These are phyloP conservation scores for Leccinum truebloodii DNA, from an alignment of 768 basidiomycete genomes.

Conservation along the genomic window DNA sequence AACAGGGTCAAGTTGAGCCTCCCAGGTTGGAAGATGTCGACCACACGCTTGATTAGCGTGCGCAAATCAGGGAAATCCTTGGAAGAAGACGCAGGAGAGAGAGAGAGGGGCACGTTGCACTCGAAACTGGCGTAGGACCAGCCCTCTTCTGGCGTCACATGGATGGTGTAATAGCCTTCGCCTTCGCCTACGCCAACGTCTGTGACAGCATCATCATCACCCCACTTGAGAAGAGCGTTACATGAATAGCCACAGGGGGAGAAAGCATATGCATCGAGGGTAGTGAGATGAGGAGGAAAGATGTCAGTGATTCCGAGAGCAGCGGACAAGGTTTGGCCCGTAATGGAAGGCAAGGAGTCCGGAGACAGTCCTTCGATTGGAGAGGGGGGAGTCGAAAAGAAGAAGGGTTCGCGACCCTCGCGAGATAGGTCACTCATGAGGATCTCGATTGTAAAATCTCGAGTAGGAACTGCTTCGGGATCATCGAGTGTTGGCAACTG, in stretches of 20 bases:
- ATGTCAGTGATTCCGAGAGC: slow-evolving; percentile 78
- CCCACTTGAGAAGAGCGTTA: slow-evolving; percentile 83
- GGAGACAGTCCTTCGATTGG: slow-evolving; percentile 56
- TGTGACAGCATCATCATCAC: slow-evolving; percentile 21
- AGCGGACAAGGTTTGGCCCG: slow-evolving; percentile 52
- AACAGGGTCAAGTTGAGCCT: slow-evolving; percentile 87
- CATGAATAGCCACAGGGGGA: slow-evolving; percentile 95
- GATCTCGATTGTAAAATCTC: slow-evolving; percentile 96
- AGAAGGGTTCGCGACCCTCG: slow-evolving; percentile 77
- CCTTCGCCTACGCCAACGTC: slow-evolving; percentile 49
- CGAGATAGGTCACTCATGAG: slow-evolving; percentile 92
- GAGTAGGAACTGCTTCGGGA: slow-evolving; percentile 27
- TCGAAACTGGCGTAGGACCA: slow-evolving; percentile 99
- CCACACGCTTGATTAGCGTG: slow-evolving; percentile 84
- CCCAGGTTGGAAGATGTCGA: slow-evolving; percentile 89
- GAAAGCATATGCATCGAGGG: slow-evolving; percentile 91
- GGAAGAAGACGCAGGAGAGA: slow-evolving; percentile 30
- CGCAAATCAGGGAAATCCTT: slow-evolving; percentile 69
- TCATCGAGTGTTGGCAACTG: slow-evolving; percentile 4
- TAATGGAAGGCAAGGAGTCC: slow-evolving; percentile 24
- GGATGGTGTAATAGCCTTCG: slow-evolving; percentile 97
- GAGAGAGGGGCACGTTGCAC: slow-evolving; percentile 84
- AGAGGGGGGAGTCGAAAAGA: slow-evolving; percentile 44
- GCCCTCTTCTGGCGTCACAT: slow-evolving; percentile 96
- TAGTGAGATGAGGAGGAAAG: slow-evolving; percentile 77